Conservation (phyloP, 306 rosid species). For the Carpinus fangiana region DNA sequence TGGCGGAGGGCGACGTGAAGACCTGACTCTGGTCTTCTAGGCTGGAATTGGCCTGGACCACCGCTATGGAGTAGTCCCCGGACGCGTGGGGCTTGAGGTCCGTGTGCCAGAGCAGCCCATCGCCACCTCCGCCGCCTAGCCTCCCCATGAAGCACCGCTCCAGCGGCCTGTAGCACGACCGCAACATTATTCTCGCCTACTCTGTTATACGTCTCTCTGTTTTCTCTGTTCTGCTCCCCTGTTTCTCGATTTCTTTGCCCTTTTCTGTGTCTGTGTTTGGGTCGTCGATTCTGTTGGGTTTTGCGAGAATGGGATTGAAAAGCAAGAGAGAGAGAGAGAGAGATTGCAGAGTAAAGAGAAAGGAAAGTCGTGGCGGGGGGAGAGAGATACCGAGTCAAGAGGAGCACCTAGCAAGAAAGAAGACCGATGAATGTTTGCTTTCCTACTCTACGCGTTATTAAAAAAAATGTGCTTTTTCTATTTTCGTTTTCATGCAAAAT, state of each 20-base stretch:
- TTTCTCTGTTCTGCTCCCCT: background rate
- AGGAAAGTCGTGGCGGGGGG: constrained; percentile 23
- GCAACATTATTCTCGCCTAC: constrained; percentile 47
- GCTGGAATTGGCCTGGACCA: constrained; percentile 81
- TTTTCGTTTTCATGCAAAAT: background rate
- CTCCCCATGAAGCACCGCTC: constrained; percentile 55
- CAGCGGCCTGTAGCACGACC: constrained; percentile 43
- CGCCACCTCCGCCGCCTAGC: constrained; percentile 37
- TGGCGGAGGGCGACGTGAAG: constrained; percentile 75
- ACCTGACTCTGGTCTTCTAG: constrained; percentile 98
- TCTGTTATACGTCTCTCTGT: too few species aligned
- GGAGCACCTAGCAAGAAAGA: background rate
- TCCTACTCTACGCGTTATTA: constrained; percentile 25
- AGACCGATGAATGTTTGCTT: background rate
- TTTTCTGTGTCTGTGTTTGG: background rate
- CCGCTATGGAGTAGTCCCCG: constrained; percentile 95
- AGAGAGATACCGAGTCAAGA: constrained; percentile 36
- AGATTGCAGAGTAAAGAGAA: constrained; percentile 5
- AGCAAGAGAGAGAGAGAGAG: constrained; percentile 9
- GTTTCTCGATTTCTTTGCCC: background rate
- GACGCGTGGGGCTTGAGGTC: constrained; percentile 85
- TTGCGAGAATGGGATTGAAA: background rate
- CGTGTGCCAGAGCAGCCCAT: constrained; percentile 79
- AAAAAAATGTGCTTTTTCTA: background rate
- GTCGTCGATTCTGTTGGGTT: constrained; percentile 12